Conservation (phyloP, 106 monocot species). For the Xerophyta viscosa region DNA sequence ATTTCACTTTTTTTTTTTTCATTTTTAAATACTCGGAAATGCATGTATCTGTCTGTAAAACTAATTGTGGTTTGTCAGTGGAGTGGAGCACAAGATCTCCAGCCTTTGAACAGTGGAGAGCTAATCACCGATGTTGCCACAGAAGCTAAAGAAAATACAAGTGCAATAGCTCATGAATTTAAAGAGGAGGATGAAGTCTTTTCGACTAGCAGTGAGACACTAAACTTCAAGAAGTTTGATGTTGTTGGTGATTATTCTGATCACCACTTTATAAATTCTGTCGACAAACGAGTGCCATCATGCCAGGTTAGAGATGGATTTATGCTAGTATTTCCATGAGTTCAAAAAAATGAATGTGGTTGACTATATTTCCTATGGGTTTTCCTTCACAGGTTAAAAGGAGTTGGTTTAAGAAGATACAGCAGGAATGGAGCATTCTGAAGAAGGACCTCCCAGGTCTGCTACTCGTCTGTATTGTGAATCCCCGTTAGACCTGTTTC, state of each 20-base stretch:
- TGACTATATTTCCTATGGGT: neutral
- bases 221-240: constrained; percentile 59
- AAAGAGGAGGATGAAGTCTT: constrained; percentile 7
- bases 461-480: neutral
- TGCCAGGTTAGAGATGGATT: constrained; percentile 22
- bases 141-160: neutral
- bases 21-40: constrained; percentile 8
- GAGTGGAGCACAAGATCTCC: constrained; percentile 17
- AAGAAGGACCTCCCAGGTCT: constrained; percentile 79
- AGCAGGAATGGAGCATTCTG: constrained; percentile 80
- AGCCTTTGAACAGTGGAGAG: constrained; percentile 24
- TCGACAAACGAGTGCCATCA: constrained; percentile 9
- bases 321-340: neutral
- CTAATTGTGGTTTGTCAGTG: constrained; percentile 9
- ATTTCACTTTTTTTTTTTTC: neutral
- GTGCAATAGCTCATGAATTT: constrained; percentile 12
- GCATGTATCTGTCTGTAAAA: neutral
- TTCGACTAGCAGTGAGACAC: constrained; percentile 7
- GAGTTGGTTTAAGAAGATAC: constrained; percentile 74
- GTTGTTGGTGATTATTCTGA: constrained; percentile 62
- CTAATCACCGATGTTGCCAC: constrained; percentile 1
- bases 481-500: neutral
- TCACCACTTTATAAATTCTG: constrained; percentile 55
- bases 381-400: constrained; percentile 38
- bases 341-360: neutral